Evolutionary conservation across 2,329 filamentous ascomycete genomes (phyloP).

Genomic region (Aspergillus fumigatus): DNA sequence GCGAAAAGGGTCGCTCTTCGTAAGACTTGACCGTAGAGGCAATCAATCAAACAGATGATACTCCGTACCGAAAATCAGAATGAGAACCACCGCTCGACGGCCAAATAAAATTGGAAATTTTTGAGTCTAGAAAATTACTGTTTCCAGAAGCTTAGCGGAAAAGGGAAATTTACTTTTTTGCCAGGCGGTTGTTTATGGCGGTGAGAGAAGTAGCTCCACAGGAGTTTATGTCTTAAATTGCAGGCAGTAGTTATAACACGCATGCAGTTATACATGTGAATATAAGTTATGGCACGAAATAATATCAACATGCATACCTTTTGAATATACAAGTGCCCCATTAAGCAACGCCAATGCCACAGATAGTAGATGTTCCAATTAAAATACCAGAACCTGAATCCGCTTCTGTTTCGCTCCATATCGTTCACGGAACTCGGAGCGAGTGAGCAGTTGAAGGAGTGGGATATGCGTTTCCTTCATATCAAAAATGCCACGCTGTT

Average conservation of each 20-base stretch:
- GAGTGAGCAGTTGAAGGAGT: slow-evolving; percentile 68
- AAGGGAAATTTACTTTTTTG: slow-evolving; percentile 29
- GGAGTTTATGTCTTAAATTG: not conserved
- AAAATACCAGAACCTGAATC: slow-evolving; percentile 48
- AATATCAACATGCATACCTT: not conserved
- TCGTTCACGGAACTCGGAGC: slow-evolving; percentile 65
- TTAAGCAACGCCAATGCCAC: slow-evolving; percentile 7
- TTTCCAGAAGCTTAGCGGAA: slow-evolving; percentile 12
- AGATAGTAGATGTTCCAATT: slow-evolving; percentile 19
- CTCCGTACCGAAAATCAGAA: not conserved
- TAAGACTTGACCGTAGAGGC: not conserved
- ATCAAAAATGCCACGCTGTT: slow-evolving; percentile 88
- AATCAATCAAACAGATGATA: not conserved
- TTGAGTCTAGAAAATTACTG: not conserved
- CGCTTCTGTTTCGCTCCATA: slow-evolving; percentile 57
- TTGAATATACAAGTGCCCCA: not conserved
- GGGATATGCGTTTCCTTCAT: slow-evolving; percentile 91
- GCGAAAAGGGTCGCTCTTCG: not conserved
- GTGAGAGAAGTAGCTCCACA: slow-evolving; percentile 12
- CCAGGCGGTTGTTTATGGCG: slow-evolving; percentile 19
- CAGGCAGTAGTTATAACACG: not conserved
- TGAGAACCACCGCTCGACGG: not conserved
- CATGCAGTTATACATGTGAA: not conserved
- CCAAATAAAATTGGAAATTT: slow-evolving; percentile 17
- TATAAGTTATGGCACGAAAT: not conserved